Conservation (phyloP, 2,329 filamentous ascomycete genomes). For the Talaromyces sp. region DNA sequence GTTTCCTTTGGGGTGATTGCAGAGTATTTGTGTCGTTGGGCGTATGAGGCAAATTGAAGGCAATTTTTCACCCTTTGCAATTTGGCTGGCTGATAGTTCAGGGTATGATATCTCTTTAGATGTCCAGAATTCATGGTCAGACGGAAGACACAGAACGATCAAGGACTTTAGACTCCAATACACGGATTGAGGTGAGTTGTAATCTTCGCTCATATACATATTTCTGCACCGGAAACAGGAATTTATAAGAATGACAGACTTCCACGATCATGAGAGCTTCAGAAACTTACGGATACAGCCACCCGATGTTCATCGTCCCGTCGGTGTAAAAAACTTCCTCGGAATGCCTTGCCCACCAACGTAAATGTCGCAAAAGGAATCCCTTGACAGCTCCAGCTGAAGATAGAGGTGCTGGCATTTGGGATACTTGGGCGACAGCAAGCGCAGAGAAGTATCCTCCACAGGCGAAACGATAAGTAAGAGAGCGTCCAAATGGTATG, state of each 20-base stretch:
- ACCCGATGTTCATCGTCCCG: slow-evolving; percentile 68
- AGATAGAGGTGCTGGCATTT: slow-evolving; percentile 67
- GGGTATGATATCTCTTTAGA: neutral
- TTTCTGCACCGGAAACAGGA: neutral
- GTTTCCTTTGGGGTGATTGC: slow-evolving; percentile 67
- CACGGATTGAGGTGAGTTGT: neutral
- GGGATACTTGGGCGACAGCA: slow-evolving; percentile 68
- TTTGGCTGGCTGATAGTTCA: neutral
- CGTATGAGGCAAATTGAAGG: neutral
- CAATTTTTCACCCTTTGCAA: neutral
- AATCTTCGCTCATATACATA: neutral
- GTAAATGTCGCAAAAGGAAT: slow-evolving; percentile 68
- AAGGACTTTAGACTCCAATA: neutral
- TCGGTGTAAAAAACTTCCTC: slow-evolving; percentile 71
- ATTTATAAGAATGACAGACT: neutral
- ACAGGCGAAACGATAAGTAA: slow-evolving; percentile 83
- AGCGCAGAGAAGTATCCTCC: slow-evolving; percentile 79
- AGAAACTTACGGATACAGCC: neutral
- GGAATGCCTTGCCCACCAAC: slow-evolving; percentile 75
- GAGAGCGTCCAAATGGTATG: slow-evolving; percentile 73
- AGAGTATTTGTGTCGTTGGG: slow-evolving; percentile 59
- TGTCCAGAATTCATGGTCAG: neutral
- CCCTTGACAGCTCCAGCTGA: slow-evolving; percentile 75
- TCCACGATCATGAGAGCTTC: neutral
- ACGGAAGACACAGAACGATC: neutral